A percentile compares a stretch with the other conserved stretches of the same genome.
These are phyloP conservation scores for Apiotrichum sp. DNA, from an alignment of 1,284 basidiomycete species.

Conservation along the genomic window DNA sequence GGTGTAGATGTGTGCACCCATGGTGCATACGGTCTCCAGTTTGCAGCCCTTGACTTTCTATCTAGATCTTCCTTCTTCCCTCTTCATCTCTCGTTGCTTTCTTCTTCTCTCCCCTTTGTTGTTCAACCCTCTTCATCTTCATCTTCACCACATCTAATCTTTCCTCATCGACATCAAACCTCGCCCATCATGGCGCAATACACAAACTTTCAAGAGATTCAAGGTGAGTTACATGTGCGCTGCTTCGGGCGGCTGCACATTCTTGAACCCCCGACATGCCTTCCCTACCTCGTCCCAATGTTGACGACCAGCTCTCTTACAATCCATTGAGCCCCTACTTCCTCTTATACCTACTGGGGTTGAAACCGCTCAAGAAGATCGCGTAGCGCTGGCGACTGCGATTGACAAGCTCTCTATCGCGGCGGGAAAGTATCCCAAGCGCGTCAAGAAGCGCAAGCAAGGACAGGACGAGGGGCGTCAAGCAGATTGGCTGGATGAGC, in stretches of 20 bases:
- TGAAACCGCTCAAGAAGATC: not conserved
- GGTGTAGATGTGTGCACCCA: too few species aligned
- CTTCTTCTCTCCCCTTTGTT: not conserved
- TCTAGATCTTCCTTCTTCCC: not conserved
- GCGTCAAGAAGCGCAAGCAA: not conserved
- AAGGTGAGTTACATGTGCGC: too few species aligned
- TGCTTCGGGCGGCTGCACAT: not conserved
- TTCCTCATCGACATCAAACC: not conserved
- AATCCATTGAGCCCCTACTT: not conserved
- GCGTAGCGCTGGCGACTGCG: not conserved
- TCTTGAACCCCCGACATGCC: not conserved
- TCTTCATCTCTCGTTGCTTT: not conserved
- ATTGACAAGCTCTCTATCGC: not conserved
- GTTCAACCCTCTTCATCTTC: not conserved
- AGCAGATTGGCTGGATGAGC: constrained; percentile 8
- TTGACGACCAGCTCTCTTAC: constrained; percentile 1
- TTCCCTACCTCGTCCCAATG: not conserved
- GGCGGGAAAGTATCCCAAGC: not conserved
- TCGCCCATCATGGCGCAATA: not conserved
- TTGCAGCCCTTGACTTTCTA: not conserved
- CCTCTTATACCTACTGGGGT: constrained; percentile 4
- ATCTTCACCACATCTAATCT: not conserved
- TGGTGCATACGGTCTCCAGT: too few species aligned
- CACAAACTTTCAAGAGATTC: not conserved
- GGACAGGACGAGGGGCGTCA: not conserved